Percentiles rank a stretch among this genome's conserved stretches.
These are phyloP conservation scores for Podila clonocystis DNA, from an alignment of 192 early-diverging fungal genomes.

Conservation along the genomic window DNA sequence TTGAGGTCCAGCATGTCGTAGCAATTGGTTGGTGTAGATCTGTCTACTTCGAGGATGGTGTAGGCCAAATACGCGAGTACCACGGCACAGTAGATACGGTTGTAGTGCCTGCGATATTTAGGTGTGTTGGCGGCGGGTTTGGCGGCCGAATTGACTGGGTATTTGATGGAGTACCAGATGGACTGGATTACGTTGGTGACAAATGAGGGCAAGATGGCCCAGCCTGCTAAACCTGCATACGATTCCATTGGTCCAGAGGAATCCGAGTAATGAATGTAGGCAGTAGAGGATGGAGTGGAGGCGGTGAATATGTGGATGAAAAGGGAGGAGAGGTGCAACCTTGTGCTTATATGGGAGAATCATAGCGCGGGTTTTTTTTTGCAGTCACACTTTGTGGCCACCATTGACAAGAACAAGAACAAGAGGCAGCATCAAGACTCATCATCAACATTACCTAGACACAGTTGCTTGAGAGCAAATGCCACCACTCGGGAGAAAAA, in stretches of 20 bases:
- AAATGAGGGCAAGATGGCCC: constrained; percentile 51
- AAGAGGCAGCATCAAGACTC: too few species aligned
- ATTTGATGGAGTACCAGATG: constrained; percentile 52
- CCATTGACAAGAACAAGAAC: too few species aligned
- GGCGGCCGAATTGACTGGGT: constrained; percentile 42
- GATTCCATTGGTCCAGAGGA: constrained; percentile 23
- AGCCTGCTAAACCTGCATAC: constrained; percentile 41
- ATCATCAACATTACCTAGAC: neutral
- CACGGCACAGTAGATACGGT: constrained; percentile 53
- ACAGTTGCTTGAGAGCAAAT: constrained; percentile 4
- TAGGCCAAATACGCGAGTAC: constrained; percentile 54
- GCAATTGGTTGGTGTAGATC: constrained; percentile 36
- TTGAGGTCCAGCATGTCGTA: constrained; percentile 51
- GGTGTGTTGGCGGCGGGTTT: constrained; percentile 48
- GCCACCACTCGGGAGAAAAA: constrained; percentile 11
- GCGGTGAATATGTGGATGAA: neutral
- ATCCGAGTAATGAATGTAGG: neutral
- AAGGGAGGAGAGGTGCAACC: neutral
- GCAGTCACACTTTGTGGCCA: neutral
- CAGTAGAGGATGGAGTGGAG: neutral
- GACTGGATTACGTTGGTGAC: constrained; percentile 50
- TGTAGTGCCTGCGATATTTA: constrained; percentile 50
- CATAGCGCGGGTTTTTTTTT: too few species aligned
- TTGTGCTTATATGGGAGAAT: too few species aligned
- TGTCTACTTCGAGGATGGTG: constrained; percentile 53